phyloP scores from a whole-genome alignment of 2,329 filamentous ascomycete species.

The Cyclaneusma minus region DNA sequence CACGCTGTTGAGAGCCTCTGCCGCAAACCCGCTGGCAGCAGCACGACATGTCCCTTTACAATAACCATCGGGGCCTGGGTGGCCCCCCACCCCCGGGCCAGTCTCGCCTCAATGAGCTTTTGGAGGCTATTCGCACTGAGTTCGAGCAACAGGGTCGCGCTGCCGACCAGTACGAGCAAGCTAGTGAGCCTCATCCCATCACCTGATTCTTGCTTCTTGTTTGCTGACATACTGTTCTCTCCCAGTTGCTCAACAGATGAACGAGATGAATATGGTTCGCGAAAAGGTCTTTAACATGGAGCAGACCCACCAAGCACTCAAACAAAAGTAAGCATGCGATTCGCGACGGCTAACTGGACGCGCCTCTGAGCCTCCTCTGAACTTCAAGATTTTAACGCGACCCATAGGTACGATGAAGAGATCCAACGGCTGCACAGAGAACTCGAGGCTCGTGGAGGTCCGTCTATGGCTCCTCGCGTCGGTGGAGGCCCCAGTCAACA shows the following conservation, averaged over 20 bases:
- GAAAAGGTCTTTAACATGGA: constrained; percentile 91
- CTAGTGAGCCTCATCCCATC: constrained; percentile 49
- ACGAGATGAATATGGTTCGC: constrained; percentile 88
- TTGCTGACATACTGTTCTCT: background rate
- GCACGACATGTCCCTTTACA: constrained; percentile 73
- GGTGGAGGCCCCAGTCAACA: constrained; percentile 60
- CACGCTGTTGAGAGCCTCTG: too few relatives aligned
- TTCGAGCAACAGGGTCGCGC: constrained; percentile 75
- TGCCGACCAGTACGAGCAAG: constrained; percentile 79
- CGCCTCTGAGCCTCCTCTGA: constrained; percentile 1
- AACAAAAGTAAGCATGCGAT: constrained; percentile 61
- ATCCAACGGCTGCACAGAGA: constrained; percentile 75
- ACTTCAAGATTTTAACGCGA: constrained; percentile 2
- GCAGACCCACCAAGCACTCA: constrained; percentile 74
- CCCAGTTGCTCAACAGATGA: constrained; percentile 74
- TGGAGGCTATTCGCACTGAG: constrained; percentile 81
- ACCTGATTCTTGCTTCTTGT: constrained; percentile 1
- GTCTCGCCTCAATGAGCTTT: constrained; percentile 69
- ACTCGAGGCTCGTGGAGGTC: constrained; percentile 56
- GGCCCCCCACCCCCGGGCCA: constrained; percentile 41
- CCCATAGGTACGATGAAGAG: constrained; percentile 77
- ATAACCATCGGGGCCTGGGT: constrained; percentile 69
- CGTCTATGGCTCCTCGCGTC: constrained; percentile 51
- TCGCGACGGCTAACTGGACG: too few relatives aligned
- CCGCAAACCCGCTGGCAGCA: too few relatives aligned